Conservation (phyloP, 2,329 filamentous ascomycete species). For the Didymosphaeria variabile region DNA sequence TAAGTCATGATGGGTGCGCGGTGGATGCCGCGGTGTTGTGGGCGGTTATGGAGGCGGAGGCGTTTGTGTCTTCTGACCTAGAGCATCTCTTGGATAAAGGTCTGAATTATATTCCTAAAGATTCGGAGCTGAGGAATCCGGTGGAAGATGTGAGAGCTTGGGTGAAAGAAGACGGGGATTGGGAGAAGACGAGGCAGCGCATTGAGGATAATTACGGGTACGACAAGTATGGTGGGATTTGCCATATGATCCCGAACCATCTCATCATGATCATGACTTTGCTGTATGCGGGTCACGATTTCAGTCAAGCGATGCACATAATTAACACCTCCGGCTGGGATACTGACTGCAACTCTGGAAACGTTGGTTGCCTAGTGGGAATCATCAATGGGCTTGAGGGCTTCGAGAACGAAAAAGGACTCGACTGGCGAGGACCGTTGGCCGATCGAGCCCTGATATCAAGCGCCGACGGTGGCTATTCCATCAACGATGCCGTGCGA, state of each 20-base stretch:
- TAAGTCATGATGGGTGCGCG: constrained; percentile 53
- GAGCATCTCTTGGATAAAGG: constrained; percentile 46
- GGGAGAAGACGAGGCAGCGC: constrained; percentile 45
- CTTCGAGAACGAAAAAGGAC: constrained; percentile 30
- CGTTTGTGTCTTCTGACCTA: constrained; percentile 45
- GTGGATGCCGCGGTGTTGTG: constrained; percentile 51
- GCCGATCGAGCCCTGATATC: constrained; percentile 49
- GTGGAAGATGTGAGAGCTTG: constrained; percentile 44
- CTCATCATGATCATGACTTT: constrained; percentile 20
- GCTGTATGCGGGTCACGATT: constrained; percentile 16
- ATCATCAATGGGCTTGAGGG: constrained; percentile 46
- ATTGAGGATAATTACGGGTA: constrained; percentile 37
- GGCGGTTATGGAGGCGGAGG: constrained; percentile 54
- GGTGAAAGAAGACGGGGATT: constrained; percentile 39
- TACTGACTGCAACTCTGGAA: constrained; percentile 53
- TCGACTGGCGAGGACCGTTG: constrained; percentile 49
- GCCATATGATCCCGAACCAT: constrained; percentile 21
- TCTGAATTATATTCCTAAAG: constrained; percentile 34
- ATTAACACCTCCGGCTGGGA: constrained; percentile 41
- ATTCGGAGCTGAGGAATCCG: constrained; percentile 40
- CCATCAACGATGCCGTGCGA: constrained; percentile 48
- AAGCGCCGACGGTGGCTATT: constrained; percentile 49
- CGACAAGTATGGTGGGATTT: constrained; percentile 19
- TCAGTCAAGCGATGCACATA: constrained; percentile 19
- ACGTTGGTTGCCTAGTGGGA: constrained; percentile 49